phyloP scores from a whole-genome alignment of 2,329 filamentous ascomycete species.

The Cytospora mali region DNA sequence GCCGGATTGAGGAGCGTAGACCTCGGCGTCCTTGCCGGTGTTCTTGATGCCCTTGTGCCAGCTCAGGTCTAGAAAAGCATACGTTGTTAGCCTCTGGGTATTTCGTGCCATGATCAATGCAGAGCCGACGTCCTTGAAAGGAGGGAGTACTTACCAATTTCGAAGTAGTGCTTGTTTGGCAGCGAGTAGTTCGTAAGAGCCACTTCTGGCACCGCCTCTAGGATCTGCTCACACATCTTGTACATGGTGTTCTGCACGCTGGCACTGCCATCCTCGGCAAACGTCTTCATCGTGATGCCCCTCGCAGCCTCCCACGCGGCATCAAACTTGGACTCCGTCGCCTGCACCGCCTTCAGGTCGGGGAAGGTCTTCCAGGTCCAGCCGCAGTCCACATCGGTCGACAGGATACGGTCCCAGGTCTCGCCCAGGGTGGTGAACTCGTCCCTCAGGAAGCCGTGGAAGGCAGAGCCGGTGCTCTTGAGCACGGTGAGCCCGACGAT shows the following conservation, averaged over 20 bases:
- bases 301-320: slow-evolving; percentile 77
- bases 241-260: slow-evolving; percentile 99
- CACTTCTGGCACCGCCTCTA: slow-evolving; percentile 72
- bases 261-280: slow-evolving; percentile 86
- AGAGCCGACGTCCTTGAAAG: not conserved
- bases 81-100: slow-evolving; percentile 4
- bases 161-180: slow-evolving; percentile 99
- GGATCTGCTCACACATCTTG: slow-evolving; percentile 91
- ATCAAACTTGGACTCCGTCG: slow-evolving; percentile 70
- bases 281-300: slow-evolving; percentile 84
- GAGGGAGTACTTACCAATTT: slow-evolving; percentile 69
- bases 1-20: slow-evolving; percentile 88
- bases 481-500: slow-evolving; percentile 85
- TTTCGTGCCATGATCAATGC: not conserved
- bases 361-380: slow-evolving; percentile 84
- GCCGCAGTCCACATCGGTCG: slow-evolving; percentile 83
- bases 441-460: slow-evolving; percentile 91
- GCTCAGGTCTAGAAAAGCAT: slow-evolving; percentile 68
- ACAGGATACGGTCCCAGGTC: slow-evolving; percentile 93
- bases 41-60: slow-evolving; percentile 98
- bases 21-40: slow-evolving; percentile 91
- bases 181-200: slow-evolving; percentile 78
- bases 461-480: slow-evolving; percentile 95
- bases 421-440: slow-evolving; percentile 91
- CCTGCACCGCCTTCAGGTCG: slow-evolving; percentile 67